Percentiles rank a stretch among this genome's conserved stretches.
Evolutionary conservation across 352 stramenopile species (phyloP).

Genomic region (Phytophthora parvispora): DNA sequence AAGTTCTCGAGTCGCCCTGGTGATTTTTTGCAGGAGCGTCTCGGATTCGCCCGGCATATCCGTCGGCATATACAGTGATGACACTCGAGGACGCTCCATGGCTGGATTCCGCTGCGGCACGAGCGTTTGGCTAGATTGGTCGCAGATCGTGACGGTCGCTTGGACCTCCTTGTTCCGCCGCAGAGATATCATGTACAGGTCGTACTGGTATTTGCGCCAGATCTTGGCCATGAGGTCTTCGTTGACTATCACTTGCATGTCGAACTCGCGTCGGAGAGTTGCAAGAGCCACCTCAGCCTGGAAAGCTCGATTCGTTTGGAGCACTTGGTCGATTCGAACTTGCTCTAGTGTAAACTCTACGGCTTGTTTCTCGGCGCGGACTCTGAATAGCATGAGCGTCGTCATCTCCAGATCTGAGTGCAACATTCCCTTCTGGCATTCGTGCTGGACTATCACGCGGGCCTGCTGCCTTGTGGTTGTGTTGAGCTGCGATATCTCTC

Average conservation of each 20-base stretch:
- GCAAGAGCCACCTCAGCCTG: constrained; percentile 54
- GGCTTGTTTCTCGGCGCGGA: constrained; percentile 20
- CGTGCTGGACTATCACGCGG: constrained; percentile 43
- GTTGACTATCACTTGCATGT: constrained; percentile 55
- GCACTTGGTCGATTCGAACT: constrained; percentile 53
- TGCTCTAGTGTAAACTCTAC: constrained; percentile 40
- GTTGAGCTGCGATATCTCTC: constrained; percentile 52
- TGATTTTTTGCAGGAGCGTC: constrained; percentile 73
- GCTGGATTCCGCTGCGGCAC: constrained; percentile 74
- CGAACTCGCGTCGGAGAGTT: constrained; percentile 50
- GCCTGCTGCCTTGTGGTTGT: constrained; percentile 55
- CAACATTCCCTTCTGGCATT: constrained; percentile 66
- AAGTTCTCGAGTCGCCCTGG: constrained; percentile 50
- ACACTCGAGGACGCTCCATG: constrained; percentile 62
- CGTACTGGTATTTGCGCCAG: constrained; percentile 66
- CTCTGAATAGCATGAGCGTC: constrained; percentile 25
- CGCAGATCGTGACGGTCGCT: constrained; percentile 52
- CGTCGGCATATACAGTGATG: constrained; percentile 55
- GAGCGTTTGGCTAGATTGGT: constrained; percentile 65
- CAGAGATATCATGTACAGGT: constrained; percentile 69
- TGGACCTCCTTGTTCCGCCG: constrained; percentile 67
- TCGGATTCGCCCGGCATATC: constrained; percentile 39
- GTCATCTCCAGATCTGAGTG: constrained; percentile 57
- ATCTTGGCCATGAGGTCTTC: constrained; percentile 73
- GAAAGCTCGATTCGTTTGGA: constrained; percentile 57